These are phyloP conservation scores for Dactylellina leptospora DNA, from an alignment of 2,329 filamentous ascomycete species.

Conservation along the genomic window DNA sequence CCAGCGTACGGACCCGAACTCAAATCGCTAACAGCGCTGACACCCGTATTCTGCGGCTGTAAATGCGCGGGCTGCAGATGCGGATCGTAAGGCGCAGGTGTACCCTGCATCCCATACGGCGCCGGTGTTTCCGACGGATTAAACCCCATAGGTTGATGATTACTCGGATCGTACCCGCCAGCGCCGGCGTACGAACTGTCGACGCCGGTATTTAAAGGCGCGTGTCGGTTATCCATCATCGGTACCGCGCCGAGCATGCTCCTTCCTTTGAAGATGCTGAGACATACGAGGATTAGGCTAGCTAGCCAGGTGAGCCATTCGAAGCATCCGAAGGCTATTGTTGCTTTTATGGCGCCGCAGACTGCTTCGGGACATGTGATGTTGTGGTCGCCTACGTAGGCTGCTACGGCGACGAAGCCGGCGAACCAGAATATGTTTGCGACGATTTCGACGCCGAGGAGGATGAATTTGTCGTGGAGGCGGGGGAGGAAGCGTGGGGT, in stretches of 20 bases:
- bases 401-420: conserved; percentile 47
- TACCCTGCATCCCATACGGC: conserved; percentile 2
- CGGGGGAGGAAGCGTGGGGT: conserved; percentile 48
- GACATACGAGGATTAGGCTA: conserved; percentile 36
- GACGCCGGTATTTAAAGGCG: conserved; percentile 19
- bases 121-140: conserved; percentile 45
- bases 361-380: conserved; percentile 43
- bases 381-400: conserved; percentile 44
- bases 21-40: conserved; percentile 31
- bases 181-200: conserved; percentile 31
- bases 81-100: conserved; percentile 45
- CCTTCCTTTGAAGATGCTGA: conserved; percentile 42
- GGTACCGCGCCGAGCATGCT: conserved; percentile 40
- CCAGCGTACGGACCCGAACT: conserved; percentile 19
- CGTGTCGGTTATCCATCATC: conserved; percentile 35
- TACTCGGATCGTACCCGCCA: conserved; percentile 23
- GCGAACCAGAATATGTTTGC: conserved; percentile 51
- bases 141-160: conserved; percentile 34
- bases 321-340: conserved; percentile 44
- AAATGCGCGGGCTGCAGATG: conserved; percentile 43
- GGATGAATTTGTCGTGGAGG: conserved; percentile 48
- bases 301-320: conserved; percentile 50
- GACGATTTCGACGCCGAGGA: conserved; percentile 48
- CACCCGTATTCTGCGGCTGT: conserved; percentile 45
- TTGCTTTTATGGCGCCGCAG: conserved; percentile 44